Conservation (phyloP, 495 filamentous ascomycete genomes). For the Penicillium tannophilum region DNA sequence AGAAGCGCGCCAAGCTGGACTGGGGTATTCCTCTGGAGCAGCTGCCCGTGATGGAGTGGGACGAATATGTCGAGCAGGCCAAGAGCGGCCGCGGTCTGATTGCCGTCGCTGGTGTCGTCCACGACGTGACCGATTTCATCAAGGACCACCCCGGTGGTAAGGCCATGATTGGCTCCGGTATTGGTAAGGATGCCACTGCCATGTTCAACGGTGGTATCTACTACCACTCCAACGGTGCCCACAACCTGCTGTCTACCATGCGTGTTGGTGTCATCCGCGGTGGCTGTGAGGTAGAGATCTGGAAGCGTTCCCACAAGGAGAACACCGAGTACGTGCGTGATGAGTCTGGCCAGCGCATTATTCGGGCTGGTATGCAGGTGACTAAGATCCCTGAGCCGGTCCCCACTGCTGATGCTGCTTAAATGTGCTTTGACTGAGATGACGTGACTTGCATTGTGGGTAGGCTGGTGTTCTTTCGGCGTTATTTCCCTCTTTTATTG, state of each 20-base stretch:
- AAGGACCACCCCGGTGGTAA: conserved; percentile 97
- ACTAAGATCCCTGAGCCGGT: conserved; percentile 70
- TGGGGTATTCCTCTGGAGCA: conserved; percentile 95
- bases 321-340: conserved; percentile 80
- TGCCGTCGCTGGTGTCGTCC: conserved; percentile 90
- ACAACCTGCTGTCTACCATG: conserved; percentile 97
- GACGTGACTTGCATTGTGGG: conserved; percentile 27
- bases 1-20: conserved; percentile 87
- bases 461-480: conserved; percentile 25
- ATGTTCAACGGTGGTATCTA: conserved; percentile 99
- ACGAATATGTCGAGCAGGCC: conserved; percentile 86
- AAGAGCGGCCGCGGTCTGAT: conserved; percentile 86
- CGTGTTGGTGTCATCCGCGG: conserved; percentile 94
- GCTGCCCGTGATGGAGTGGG: conserved; percentile 95
- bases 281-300: conserved; percentile 97
- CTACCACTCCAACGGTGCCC: conserved; percentile 95
- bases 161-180: conserved; percentile 86
- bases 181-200: conserved; percentile 97
- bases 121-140: conserved; percentile 94
- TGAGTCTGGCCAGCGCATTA: conserved; percentile 75
- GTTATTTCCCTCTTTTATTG: conserved; percentile 20
- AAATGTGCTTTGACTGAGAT: conserved; percentile 15
- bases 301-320: conserved; percentile 92
- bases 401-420: conserved; percentile 51
- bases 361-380: conserved; percentile 87